These are phyloP conservation scores for Musa beccarii DNA, from an alignment of 176 grass and related monocot genomes.

Conservation along the genomic window DNA sequence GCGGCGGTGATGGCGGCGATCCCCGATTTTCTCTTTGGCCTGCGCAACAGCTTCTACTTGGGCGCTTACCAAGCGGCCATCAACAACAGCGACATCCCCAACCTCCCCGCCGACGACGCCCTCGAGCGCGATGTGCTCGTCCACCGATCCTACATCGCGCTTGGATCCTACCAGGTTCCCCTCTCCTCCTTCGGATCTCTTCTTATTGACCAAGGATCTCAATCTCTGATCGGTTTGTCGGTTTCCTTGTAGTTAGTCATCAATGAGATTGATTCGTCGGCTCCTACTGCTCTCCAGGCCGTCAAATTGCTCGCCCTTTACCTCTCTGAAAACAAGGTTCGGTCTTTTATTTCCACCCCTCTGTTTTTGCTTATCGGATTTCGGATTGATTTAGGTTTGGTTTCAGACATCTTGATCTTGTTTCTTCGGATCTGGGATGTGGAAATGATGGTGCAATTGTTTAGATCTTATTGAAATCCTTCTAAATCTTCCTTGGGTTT, in stretches of 20 bases:
- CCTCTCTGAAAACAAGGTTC: slow-evolving; percentile 59
- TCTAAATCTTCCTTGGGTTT: neutral
- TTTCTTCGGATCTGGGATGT: neutral
- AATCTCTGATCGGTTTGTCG: neutral
- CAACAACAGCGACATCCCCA: slow-evolving; percentile 84
- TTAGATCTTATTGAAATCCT: neutral
- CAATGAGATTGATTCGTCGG: slow-evolving; percentile 81
- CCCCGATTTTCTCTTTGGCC: slow-evolving; percentile 80
- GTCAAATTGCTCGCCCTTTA: slow-evolving; percentile 84
- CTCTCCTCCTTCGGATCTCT: neutral
- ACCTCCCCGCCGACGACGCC: slow-evolving; percentile 49
- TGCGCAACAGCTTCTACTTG: slow-evolving; percentile 93
- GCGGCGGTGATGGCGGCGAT: slow-evolving; percentile 25
- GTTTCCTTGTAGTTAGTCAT: slow-evolving; percentile 59
- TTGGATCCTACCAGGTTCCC: slow-evolving; percentile 82
- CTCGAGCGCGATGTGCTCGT: slow-evolving; percentile 84
- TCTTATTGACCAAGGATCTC: neutral
- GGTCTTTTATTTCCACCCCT: neutral
- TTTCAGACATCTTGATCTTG: neutral
- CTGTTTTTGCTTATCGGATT: neutral
- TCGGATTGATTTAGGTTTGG: neutral
- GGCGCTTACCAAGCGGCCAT: slow-evolving; percentile 96
- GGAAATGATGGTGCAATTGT: neutral
- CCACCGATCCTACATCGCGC: slow-evolving; percentile 87
- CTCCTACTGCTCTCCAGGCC: slow-evolving; percentile 84